Evolutionary conservation across 257 asterid species (phyloP).

Genomic region (Solanum corneliomulleri): DNA sequence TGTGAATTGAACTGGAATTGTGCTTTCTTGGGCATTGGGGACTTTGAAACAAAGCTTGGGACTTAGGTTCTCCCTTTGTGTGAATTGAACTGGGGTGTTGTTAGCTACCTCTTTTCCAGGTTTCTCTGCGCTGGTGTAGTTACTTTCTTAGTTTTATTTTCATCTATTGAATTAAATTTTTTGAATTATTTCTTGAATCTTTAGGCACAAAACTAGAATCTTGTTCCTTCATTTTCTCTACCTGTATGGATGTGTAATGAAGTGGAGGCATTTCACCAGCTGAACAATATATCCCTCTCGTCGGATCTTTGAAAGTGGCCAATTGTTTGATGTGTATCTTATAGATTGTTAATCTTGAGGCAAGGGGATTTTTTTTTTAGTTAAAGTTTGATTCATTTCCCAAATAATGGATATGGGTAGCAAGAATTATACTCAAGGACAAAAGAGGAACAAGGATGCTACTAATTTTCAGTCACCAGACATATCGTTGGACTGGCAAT

Average conservation of each 20-base stretch:
- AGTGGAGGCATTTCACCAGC: neutral
- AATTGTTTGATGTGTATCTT: neutral
- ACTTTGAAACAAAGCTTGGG: neutral
- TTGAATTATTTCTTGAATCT: neutral
- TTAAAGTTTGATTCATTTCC: neutral
- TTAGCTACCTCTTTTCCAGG: neutral
- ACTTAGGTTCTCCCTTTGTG: neutral
- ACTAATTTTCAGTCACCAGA: slow-evolving; percentile 27
- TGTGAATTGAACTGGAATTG: neutral
- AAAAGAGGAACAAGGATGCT: slow-evolving; percentile 29
- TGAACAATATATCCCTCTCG: neutral
- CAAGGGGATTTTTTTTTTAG: neutral
- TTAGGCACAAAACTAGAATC: neutral
- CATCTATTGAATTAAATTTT: neutral
- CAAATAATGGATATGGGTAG: slow-evolving; percentile 32
- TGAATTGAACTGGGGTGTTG: neutral
- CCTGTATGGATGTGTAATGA: neutral
- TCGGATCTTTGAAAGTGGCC: neutral
- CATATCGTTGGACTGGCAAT: slow-evolving; percentile 54
- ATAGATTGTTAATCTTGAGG: neutral
- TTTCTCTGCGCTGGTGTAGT: neutral
- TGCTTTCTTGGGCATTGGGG: too few species aligned
- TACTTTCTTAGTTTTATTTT: neutral
- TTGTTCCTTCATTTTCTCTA: neutral
- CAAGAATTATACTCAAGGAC: slow-evolving; percentile 37